Evolutionary conservation across 2,329 filamentous ascomycete species (phyloP).

Genomic region (Phaeosphaeria sp.): DNA sequence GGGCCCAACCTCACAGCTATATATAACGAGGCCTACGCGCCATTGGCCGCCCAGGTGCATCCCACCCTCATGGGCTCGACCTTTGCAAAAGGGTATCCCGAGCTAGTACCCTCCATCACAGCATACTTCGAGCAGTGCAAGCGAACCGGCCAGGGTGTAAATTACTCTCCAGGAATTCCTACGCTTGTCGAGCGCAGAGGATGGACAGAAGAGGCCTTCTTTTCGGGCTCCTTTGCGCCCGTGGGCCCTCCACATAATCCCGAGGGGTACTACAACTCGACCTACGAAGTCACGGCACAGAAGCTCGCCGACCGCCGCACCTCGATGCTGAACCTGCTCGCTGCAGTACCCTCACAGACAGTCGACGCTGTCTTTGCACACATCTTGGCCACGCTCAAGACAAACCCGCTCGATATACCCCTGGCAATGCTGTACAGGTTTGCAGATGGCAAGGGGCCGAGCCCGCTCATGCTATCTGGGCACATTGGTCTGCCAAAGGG

Average conservation of each 20-base stretch:
- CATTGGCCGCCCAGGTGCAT: conserved; percentile 34
- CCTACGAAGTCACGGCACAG: conserved; percentile 41
- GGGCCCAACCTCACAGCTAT: conserved; percentile 38
- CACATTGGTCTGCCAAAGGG: conserved; percentile 36
- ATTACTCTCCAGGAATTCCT: conserved; percentile 28
- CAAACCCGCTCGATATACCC: conserved; percentile 37
- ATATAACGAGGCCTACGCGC: conserved; percentile 42
- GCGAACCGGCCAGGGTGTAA: conserved; percentile 29
- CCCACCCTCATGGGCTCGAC: conserved; percentile 41
- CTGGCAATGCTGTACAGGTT: conserved; percentile 40
- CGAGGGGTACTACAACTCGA: conserved; percentile 42
- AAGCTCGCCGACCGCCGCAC: conserved; percentile 42
- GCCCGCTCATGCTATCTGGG: conserved; percentile 29
- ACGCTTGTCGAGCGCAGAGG: conserved; percentile 38
- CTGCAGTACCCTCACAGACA: conserved; percentile 30
- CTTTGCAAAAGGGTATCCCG: conserved; percentile 38
- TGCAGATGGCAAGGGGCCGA: conserved; percentile 16
- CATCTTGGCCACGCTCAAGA: conserved; percentile 36
- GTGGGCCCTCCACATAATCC: conserved; percentile 34
- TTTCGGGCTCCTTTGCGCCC: conserved; percentile 41
- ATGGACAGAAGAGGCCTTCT: conserved; percentile 42
- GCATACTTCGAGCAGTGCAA: conserved; percentile 34
- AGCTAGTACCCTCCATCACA: conserved; percentile 31
- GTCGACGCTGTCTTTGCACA: conserved; percentile 31
- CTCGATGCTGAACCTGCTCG: conserved; percentile 39